These are phyloP conservation scores for Rhododendron simsii DNA, from an alignment of 148 eudicot genomes.

Conservation along the genomic window DNA sequence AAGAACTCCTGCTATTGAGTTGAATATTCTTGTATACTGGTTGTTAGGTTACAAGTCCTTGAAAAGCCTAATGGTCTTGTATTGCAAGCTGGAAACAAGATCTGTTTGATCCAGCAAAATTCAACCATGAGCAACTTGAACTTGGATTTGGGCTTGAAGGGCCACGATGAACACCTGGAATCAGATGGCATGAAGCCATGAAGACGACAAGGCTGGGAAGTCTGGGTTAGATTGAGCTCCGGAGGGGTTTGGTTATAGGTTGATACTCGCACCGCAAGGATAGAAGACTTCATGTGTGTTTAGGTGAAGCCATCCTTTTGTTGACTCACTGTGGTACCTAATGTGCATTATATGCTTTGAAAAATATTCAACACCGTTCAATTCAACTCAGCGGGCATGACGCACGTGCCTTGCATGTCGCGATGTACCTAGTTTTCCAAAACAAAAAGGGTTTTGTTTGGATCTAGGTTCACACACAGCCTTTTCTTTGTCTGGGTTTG, in stretches of 20 bases:
- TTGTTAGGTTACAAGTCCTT: neutral
- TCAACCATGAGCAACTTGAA: neutral
- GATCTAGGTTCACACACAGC: no score
- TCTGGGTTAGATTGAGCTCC: neutral
- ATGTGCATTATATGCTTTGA: neutral
- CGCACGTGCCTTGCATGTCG: no score
- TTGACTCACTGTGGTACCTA: neutral
- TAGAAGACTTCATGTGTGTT: neutral
- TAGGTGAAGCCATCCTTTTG: neutral
- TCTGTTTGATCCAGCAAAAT: neutral
- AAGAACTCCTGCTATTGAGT: neutral
- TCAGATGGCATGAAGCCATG: neutral
- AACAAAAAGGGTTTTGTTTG: no score
- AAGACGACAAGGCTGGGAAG: neutral
- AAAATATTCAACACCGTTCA: no score
- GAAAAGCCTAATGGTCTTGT: neutral
- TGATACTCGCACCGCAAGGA: neutral
- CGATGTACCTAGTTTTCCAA: no score
- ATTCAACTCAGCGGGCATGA: no score
- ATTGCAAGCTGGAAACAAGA: neutral
- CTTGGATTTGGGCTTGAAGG: constrained; percentile 4
- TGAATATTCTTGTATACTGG: neutral
- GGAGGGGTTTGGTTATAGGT: neutral
- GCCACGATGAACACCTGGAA: neutral
- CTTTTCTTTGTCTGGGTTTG: no score